Evolutionary conservation across 192 early-diverging fungal species (phyloP), one percentile per base, ranked within the genome.

Genomic region (Backusella circina): DNA sequence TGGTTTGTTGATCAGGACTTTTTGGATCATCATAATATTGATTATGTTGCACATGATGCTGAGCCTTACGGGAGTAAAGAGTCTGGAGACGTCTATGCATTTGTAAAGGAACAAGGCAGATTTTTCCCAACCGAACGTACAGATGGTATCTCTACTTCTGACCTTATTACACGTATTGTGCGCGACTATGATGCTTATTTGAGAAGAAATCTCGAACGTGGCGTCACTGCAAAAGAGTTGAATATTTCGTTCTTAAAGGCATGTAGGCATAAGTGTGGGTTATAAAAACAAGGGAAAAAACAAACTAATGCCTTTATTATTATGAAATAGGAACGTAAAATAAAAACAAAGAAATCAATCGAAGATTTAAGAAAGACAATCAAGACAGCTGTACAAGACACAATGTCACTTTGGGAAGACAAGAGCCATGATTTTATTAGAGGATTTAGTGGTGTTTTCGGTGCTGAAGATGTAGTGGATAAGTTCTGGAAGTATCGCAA

Each of bases 31-130:
- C 90, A 95, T 65, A 65, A 89, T 77, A 93, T 95, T 69, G 93
- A 95, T 74, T 95, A 93, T 77, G 94, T 95, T 26, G 91, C 92
- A 39, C 94, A 95, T 70, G 94, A 95, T 79, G 93, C 90, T 50
- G 86, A 92, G 13, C 94, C 94, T 4, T 95, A 95, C 65, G 84
- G 84, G 31, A 91, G 91, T 30, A 87, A 82, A 18, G 93, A 92
- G 21, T 83, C 86, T 37, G 86, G 87, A 44, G 94, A 95, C 75
- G 91, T 95, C 7, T 95, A 95, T 74, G 88, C 86, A 6, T 94
- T 94, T 80, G 91, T 95, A 61, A 95, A 95, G 80, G 85, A 84
- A 5, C 91, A 92, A 79, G 94, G 90, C 0, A 76, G 68, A 16
- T 91, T 91, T 72, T 77, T 89, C 23, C 90, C 90, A 9, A 93